Evolutionary conservation across 1,284 basidiomycete species (phyloP).

Genomic region (Somion occarium): DNA sequence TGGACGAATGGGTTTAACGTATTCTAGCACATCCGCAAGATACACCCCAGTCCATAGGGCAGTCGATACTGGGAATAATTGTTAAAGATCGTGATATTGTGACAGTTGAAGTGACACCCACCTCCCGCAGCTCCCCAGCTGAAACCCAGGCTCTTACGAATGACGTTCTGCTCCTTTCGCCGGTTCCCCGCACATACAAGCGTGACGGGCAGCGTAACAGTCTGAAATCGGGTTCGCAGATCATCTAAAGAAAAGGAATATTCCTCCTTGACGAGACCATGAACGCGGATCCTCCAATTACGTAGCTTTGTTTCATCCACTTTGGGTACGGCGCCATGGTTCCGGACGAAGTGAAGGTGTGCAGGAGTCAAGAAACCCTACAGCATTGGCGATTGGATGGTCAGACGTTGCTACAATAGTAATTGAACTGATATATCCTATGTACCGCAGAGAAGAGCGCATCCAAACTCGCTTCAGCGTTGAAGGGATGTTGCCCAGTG

Average conservation of each 20-base stretch:
- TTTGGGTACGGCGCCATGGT: constrained; percentile 60
- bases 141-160: constrained; percentile 60
- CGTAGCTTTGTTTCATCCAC: constrained; percentile 29
- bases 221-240: constrained; percentile 41
- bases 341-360: constrained; percentile 63
- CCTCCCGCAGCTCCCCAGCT: constrained; percentile 48
- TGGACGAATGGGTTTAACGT: constrained; percentile 38
- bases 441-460: constrained; percentile 40
- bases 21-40: constrained; percentile 52
- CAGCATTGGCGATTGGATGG: background rate
- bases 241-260: constrained; percentile 39
- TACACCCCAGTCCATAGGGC: constrained; percentile 67
- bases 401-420: background rate
- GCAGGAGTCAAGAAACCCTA: constrained; percentile 61
- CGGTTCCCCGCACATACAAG: constrained; percentile 68
- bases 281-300: constrained; percentile 49
- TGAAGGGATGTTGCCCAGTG: constrained; percentile 63
- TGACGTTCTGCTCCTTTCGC: constrained; percentile 66
- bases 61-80: constrained; percentile 39
- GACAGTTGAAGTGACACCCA: background rate
- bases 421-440: background rate
- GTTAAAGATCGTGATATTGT: background rate
- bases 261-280: constrained; percentile 43
- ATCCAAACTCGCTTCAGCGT: constrained; percentile 48
- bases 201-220: constrained; percentile 61